Evolutionary conservation across 768 basidiomycete species (phyloP).

Genomic region (Lyophyllum semitale): DNA sequence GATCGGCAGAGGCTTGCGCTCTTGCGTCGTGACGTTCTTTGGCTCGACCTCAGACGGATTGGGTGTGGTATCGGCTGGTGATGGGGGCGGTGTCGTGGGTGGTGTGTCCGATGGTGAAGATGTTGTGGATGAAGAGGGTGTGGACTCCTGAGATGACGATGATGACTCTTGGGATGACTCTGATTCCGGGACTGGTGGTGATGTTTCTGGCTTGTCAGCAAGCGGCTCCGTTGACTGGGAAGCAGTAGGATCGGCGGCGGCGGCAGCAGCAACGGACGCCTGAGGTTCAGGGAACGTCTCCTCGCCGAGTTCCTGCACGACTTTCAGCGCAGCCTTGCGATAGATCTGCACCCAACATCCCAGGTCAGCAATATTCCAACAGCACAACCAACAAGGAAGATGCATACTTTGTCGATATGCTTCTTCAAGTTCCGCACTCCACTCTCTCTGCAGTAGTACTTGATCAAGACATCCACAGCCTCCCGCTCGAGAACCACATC

Average conservation of each 20-base stretch:
- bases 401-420: constrained; percentile 90
- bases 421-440: constrained; percentile 98
- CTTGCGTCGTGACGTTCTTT: constrained; percentile 71
- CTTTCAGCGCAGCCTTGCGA: constrained; percentile 90
- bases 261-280: constrained; percentile 14
- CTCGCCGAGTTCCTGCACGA: constrained; percentile 90
- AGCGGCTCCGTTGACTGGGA: constrained; percentile 41
- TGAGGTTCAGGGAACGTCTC: constrained; percentile 76
- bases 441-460: constrained; percentile 96
- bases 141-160: background rate
- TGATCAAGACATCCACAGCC: constrained; percentile 87
- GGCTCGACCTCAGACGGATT: constrained; percentile 16
- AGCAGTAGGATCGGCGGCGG: constrained; percentile 16
- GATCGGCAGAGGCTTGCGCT: constrained; percentile 79
- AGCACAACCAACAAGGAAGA: background rate
- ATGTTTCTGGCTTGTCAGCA: constrained; percentile 45
- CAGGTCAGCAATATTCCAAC: background rate
- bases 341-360: constrained; percentile 66
- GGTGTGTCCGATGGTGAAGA: constrained; percentile 14
- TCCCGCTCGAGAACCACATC: constrained; percentile 78
- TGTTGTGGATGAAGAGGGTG: constrained; percentile 9
- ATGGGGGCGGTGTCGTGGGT: constrained; percentile 9
- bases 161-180: constrained; percentile 3
- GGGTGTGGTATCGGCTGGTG: constrained; percentile 22
- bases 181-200: constrained; percentile 10